Evolutionary conservation across 352 stramenopile species (phyloP).

Genomic region (Phytophthora capsici): DNA sequence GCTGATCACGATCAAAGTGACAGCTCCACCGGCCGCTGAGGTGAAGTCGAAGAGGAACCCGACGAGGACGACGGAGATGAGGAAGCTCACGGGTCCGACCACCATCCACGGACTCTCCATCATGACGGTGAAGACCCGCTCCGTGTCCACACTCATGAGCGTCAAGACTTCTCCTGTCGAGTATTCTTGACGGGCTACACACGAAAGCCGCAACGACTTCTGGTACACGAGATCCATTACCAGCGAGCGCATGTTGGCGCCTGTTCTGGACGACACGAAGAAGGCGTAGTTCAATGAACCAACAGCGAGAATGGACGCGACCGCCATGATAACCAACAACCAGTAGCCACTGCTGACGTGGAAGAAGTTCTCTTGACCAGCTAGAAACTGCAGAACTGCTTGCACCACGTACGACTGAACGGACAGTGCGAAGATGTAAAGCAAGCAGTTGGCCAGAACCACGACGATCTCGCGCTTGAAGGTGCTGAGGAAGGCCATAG

Average conservation of each 20-base stretch:
- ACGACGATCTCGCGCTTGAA: constrained; percentile 20
- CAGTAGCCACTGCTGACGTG: constrained; percentile 22
- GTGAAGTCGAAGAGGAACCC: constrained; percentile 23
- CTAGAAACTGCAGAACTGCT: constrained; percentile 26
- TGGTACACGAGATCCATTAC: constrained; percentile 40
- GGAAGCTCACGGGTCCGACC: constrained; percentile 19
- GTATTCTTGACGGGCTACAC: constrained; percentile 35
- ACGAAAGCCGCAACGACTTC: constrained; percentile 67
- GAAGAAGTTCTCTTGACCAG: constrained; percentile 19
- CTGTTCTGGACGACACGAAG: constrained; percentile 27
- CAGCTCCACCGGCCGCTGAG: constrained; percentile 1
- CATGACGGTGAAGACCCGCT: constrained; percentile 34
- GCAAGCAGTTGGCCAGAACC: constrained; percentile 14
- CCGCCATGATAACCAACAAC: constrained; percentile 18
- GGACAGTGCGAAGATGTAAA: constrained; percentile 30
- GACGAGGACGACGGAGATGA: constrained; percentile 28
- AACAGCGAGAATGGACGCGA: constrained; percentile 21
- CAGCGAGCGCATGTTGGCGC: constrained; percentile 33
- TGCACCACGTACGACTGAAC: constrained; percentile 28
- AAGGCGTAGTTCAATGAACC: constrained; percentile 31
- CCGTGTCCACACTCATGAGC: constrained; percentile 19
- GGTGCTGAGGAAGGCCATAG: constrained; percentile 15
- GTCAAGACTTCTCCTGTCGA: constrained; percentile 35
- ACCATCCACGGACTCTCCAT: constrained; percentile 24
- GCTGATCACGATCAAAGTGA: constrained; percentile 19